phyloP scores from a whole-genome alignment of 192 early-diverging fungal species.

The Coemansia sp. region DNA sequence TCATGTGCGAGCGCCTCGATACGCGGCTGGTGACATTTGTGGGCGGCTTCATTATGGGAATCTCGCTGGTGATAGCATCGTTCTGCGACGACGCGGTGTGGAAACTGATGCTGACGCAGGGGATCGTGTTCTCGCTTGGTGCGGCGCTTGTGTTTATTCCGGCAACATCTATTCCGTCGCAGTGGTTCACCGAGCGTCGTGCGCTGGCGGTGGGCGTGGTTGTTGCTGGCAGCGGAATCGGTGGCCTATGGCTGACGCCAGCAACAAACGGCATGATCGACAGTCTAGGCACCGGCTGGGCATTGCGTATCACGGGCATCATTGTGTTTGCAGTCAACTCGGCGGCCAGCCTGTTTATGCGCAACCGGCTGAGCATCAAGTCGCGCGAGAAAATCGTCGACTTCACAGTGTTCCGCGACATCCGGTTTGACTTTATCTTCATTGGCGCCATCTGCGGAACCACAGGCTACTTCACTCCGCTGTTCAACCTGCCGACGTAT shows the following conservation, averaged over 20 bases:
- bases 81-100: slow-evolving; percentile 59
- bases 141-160: slow-evolving; percentile 56
- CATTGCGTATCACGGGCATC: slow-evolving; percentile 57
- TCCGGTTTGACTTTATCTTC: slow-evolving; percentile 48
- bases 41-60: slow-evolving; percentile 57
- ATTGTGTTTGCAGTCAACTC: slow-evolving; percentile 49
- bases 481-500: slow-evolving; percentile 55
- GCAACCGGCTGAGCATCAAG: slow-evolving; percentile 18
- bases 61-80: slow-evolving; percentile 56
- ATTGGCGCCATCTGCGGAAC: slow-evolving; percentile 45
- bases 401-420: slow-evolving; percentile 48
- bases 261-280: slow-evolving; percentile 51
- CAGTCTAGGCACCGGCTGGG: slow-evolving; percentile 55
- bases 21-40: slow-evolving; percentile 52
- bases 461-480: slow-evolving; percentile 61
- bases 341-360: slow-evolving; percentile 49
- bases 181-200: slow-evolving; percentile 57
- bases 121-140: slow-evolving; percentile 56
- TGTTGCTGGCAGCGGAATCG: slow-evolving; percentile 58
- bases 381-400: slow-evolving; percentile 46
- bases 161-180: slow-evolving; percentile 56
- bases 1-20: slow-evolving; percentile 56
- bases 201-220: slow-evolving; percentile 57
- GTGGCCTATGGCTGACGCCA: slow-evolving; percentile 57
- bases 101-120: slow-evolving; percentile 64